phyloP scores from a whole-genome alignment of 352 stramenopile species.

The Peronospora belbahrii region DNA sequence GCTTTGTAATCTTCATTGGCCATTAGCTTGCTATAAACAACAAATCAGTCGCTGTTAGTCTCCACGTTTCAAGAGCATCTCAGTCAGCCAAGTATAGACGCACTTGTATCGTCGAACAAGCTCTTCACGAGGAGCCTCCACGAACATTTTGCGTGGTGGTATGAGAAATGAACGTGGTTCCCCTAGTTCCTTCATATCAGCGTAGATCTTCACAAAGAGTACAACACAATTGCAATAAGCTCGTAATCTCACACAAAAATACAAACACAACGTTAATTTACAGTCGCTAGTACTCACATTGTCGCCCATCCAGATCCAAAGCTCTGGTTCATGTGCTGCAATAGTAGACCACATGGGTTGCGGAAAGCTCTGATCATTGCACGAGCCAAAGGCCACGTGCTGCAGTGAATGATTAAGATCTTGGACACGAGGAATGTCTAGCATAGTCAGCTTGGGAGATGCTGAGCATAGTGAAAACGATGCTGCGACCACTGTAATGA shows the following conservation, averaged over 20 bases:
- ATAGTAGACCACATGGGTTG: slow-evolving; percentile 75
- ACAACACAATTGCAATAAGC: background rate
- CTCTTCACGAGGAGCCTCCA: slow-evolving; percentile 38
- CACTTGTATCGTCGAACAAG: slow-evolving; percentile 59
- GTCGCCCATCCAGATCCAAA: slow-evolving; percentile 86
- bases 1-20: slow-evolving; percentile 56
- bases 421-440: slow-evolving; percentile 23
- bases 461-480: slow-evolving; percentile 14
- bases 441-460: slow-evolving; percentile 4
- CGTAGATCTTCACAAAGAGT: slow-evolving; percentile 51
- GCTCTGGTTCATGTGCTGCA: slow-evolving; percentile 43
- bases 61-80: background rate
- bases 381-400: slow-evolving; percentile 74
- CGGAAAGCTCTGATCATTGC: slow-evolving; percentile 80
- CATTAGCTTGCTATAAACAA: slow-evolving; percentile 40
- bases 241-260: background rate
- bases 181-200: slow-evolving; percentile 48
- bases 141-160: slow-evolving; percentile 51
- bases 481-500: slow-evolving; percentile 7
- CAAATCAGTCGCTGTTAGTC: background rate
- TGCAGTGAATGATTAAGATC: slow-evolving; percentile 42
- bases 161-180: slow-evolving; percentile 35
- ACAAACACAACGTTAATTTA: no score
- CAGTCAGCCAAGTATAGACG: slow-evolving; percentile 1
- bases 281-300: slow-evolving; percentile 35